Evolutionary conservation across 2,329 filamentous ascomycete species (phyloP).

Genomic region (Dactylellina sp.): DNA sequence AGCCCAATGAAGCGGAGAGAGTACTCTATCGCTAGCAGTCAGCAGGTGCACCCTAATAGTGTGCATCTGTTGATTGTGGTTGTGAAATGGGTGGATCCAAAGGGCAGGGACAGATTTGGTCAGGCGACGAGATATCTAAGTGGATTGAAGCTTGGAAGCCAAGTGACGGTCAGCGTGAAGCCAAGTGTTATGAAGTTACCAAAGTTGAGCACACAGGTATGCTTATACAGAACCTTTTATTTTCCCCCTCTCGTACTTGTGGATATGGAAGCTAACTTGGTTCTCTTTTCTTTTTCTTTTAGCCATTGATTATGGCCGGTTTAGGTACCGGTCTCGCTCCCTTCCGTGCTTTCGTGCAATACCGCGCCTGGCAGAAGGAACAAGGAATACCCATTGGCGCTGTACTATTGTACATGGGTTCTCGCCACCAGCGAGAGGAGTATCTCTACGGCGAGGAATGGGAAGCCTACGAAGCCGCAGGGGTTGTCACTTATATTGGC

Average conservation of each 20-base stretch:
- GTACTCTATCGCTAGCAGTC: slow-evolving; percentile 98
- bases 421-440: slow-evolving; percentile 96
- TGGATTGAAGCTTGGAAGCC: slow-evolving; percentile 77
- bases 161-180: slow-evolving; percentile 93
- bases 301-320: slow-evolving; percentile 96
- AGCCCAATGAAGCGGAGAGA: slow-evolving; percentile 93
- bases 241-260: background rate
- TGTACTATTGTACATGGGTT: slow-evolving; percentile 95
- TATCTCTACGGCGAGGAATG: slow-evolving; percentile 99
- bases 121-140: slow-evolving; percentile 93
- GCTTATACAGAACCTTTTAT: slow-evolving; percentile 12
- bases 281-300: slow-evolving; percentile 12
- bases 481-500: slow-evolving; percentile 92
- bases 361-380: slow-evolving; percentile 97
- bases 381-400: slow-evolving; percentile 94
- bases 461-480: slow-evolving; percentile 96
- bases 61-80: slow-evolving; percentile 97
- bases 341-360: slow-evolving; percentile 99
- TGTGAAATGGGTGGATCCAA: slow-evolving; percentile 91
- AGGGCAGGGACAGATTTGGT: slow-evolving; percentile 88
- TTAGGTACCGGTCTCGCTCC: slow-evolving; percentile 97
- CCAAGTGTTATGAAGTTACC: slow-evolving; percentile 99
- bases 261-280: background rate
- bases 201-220: slow-evolving; percentile 76
- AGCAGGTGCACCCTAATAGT: slow-evolving; percentile 89